A percentile compares a stretch with the other conserved stretches of the same genome.
These are phyloP conservation scores for Pleurotus pulmonarius DNA, from an alignment of 768 basidiomycete genomes.

Conservation along the genomic window DNA sequence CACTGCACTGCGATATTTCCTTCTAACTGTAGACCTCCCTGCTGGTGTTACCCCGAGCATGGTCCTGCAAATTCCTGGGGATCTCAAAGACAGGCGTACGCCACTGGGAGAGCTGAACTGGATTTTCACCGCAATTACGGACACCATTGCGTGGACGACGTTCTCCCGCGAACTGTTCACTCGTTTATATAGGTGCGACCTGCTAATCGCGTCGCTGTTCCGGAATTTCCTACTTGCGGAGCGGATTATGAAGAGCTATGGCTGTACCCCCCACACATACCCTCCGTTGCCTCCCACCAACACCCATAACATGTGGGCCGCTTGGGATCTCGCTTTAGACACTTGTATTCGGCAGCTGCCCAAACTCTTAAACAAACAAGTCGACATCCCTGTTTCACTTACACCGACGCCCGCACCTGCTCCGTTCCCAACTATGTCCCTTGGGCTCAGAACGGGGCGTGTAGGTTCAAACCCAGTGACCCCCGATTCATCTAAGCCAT, in stretches of 20 bases:
- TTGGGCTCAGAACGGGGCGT: slow-evolving; percentile 1
- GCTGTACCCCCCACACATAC: slow-evolving; percentile 92
- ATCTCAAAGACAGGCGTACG: slow-evolving; percentile 93
- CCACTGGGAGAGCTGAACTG: slow-evolving; percentile 98
- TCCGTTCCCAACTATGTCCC: slow-evolving; percentile 14
- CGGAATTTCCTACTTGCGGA: slow-evolving; percentile 97
- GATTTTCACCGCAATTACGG: slow-evolving; percentile 99
- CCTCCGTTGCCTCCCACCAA: slow-evolving; percentile 94
- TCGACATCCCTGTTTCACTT: slow-evolving; percentile 11
- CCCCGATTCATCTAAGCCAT: slow-evolving; percentile 39
- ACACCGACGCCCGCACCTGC: slow-evolving; percentile 17
- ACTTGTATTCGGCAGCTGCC: slow-evolving; percentile 93
- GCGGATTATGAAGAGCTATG: slow-evolving; percentile 96
- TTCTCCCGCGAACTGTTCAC: slow-evolving; percentile 94
- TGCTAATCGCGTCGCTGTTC: slow-evolving; percentile 94
- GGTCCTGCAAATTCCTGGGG: slow-evolving; percentile 94
- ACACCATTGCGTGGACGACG: slow-evolving; percentile 99
- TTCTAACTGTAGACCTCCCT: slow-evolving; percentile 86
- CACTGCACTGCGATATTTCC: slow-evolving; percentile 90
- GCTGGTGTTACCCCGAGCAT: slow-evolving; percentile 81
- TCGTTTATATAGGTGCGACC: slow-evolving; percentile 89
- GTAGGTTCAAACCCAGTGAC: slow-evolving; percentile 15
- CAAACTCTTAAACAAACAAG: slow-evolving; percentile 54
- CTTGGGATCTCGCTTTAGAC: slow-evolving; percentile 98
- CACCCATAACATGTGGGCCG: slow-evolving; percentile 93